Percentiles rank a stretch among this genome's conserved stretches.
Evolutionary conservation across 2,329 filamentous ascomycete genomes (phyloP).

Genomic region (Neurospora sp.): DNA sequence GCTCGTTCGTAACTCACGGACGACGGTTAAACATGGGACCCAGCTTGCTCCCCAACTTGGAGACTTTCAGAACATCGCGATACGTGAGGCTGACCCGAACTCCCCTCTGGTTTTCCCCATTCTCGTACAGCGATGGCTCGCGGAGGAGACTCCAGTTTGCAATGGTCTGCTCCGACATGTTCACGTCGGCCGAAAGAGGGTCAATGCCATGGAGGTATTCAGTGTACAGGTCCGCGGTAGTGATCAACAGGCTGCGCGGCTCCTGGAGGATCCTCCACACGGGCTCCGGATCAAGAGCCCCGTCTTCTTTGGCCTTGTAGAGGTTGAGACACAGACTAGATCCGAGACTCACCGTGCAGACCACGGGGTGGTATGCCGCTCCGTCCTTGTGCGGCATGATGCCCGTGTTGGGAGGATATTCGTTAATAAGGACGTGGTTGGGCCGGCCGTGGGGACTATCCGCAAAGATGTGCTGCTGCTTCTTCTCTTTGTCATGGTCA

Average conservation of each 20-base stretch:
- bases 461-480: conserved; percentile 37
- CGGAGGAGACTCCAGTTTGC: conserved; percentile 64
- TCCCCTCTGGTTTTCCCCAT: conserved; percentile 46
- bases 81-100: conserved; percentile 68
- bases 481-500: not conserved
- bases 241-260: conserved; percentile 69
- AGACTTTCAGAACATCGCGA: conserved; percentile 77
- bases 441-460: conserved; percentile 64
- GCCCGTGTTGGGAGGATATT: conserved; percentile 80
- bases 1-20: conserved; percentile 23
- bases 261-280: conserved; percentile 66
- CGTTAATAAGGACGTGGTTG: conserved; percentile 91
- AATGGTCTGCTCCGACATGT: conserved; percentile 51
- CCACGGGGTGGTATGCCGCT: conserved; percentile 73
- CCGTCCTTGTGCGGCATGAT: conserved; percentile 98
- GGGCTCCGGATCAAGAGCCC: conserved; percentile 42
- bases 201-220: conserved; percentile 68
- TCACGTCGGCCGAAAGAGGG: conserved; percentile 54
- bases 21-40: conserved; percentile 23
- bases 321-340: conserved; percentile 70
- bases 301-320: conserved; percentile 52
- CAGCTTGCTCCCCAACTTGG: conserved; percentile 60
- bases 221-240: conserved; percentile 57
- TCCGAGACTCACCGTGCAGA: conserved; percentile 84
- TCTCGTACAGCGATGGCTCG: conserved; percentile 32